These are phyloP conservation scores for Poronia punctata DNA, from an alignment of 495 filamentous ascomycete genomes.

Conservation along the genomic window DNA sequence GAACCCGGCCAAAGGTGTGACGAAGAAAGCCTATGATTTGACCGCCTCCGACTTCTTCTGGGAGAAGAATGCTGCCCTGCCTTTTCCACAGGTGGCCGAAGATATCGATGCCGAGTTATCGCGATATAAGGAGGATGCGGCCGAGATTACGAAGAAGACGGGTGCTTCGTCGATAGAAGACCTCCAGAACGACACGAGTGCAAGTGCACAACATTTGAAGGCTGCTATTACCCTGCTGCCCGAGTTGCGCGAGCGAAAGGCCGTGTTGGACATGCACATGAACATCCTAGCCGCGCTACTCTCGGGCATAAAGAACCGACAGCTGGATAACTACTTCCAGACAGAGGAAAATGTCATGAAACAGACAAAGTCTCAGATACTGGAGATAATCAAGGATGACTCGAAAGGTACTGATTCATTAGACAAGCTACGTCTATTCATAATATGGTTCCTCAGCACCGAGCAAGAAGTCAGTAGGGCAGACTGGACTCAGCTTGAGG, in stretches of 20 bases:
- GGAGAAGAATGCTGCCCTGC: slow-evolving; percentile 84
- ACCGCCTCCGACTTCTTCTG: slow-evolving; percentile 95
- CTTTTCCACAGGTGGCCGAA: slow-evolving; percentile 94
- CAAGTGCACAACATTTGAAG: slow-evolving; percentile 90
- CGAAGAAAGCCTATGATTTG: slow-evolving; percentile 83
- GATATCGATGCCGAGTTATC: slow-evolving; percentile 90
- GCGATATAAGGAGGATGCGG: slow-evolving; percentile 92
- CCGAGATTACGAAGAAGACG: slow-evolving; percentile 89
- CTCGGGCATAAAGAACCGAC: slow-evolving; percentile 86
- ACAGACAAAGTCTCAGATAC: slow-evolving; percentile 80
- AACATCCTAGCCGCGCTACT: slow-evolving; percentile 85
- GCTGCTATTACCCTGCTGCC: slow-evolving; percentile 89
- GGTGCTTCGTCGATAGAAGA: slow-evolving; percentile 91
- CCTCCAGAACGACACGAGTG: slow-evolving; percentile 78
- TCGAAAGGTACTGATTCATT: slow-evolving; percentile 75
- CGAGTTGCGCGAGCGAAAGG: slow-evolving; percentile 87
- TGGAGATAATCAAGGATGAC: slow-evolving; percentile 76
- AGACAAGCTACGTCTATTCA: slow-evolving; percentile 88
- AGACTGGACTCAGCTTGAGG: slow-evolving; percentile 83
- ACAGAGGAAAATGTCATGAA: slow-evolving; percentile 91
- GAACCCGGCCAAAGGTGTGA: slow-evolving; percentile 60
- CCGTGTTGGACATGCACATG: slow-evolving; percentile 96
- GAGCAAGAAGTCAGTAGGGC: slow-evolving; percentile 77
- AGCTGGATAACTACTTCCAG: slow-evolving; percentile 94
- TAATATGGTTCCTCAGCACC: slow-evolving; percentile 96